Conservation (phyloP, 2,329 filamentous ascomycete genomes). For the Pseudogymnoascus sp. region DNA sequence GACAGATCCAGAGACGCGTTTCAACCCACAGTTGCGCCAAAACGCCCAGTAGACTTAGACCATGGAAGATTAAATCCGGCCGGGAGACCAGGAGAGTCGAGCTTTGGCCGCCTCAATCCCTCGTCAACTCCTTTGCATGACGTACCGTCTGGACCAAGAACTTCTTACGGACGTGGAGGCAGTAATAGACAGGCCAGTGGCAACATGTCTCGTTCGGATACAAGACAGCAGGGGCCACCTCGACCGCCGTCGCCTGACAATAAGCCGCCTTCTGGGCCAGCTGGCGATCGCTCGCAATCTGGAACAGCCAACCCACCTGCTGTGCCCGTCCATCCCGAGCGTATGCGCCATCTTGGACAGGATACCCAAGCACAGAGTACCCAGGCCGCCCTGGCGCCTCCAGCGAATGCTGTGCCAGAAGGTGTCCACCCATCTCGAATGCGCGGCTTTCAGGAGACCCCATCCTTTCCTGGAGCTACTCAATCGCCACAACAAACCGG, state of each 20-base stretch:
- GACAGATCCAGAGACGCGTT: slow-evolving; percentile 30
- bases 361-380: slow-evolving; percentile 25
- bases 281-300: slow-evolving; percentile 18
- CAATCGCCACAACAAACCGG: slow-evolving; percentile 15
- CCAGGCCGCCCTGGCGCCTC: slow-evolving; percentile 24
- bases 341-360: slow-evolving; percentile 39
- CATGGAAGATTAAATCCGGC: slow-evolving; percentile 35
- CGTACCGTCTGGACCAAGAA: slow-evolving; percentile 48
- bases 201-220: slow-evolving; percentile 34
- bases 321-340: slow-evolving; percentile 41
- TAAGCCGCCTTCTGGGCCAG: slow-evolving; percentile 28
- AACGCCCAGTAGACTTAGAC: slow-evolving; percentile 38
- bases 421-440: slow-evolving; percentile 25
- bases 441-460: slow-evolving; percentile 18
- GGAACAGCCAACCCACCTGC: slow-evolving; percentile 19
- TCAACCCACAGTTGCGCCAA: slow-evolving; percentile 27
- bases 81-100: slow-evolving; percentile 46
- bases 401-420: slow-evolving; percentile 21
- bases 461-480: slow-evolving; percentile 23
- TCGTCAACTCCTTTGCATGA: slow-evolving; percentile 35
- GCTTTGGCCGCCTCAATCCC: slow-evolving; percentile 53
- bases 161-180: slow-evolving; percentile 37
- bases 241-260: slow-evolving; percentile 26
- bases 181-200: slow-evolving; percentile 30
- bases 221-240: slow-evolving; percentile 9